These are phyloP conservation scores for Exophiala mesophila DNA, from an alignment of 2,329 filamentous ascomycete genomes.

Conservation along the genomic window DNA sequence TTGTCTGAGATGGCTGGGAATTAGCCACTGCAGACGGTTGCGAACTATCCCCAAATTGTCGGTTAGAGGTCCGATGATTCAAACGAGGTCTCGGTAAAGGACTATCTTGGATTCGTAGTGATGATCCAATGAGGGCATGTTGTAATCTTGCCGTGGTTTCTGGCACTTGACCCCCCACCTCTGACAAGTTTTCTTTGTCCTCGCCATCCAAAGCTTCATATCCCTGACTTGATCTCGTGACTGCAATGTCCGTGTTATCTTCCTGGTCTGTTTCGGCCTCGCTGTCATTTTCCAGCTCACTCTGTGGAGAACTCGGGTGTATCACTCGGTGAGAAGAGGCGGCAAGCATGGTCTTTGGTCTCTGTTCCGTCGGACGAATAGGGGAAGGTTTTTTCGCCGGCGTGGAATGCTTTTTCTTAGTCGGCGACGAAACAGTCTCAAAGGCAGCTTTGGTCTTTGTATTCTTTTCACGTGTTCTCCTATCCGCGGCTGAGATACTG, in stretches of 20 bases:
- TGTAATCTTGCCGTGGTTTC: constrained; percentile 28
- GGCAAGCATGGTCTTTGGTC: too few species aligned
- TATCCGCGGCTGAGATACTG: too few species aligned
- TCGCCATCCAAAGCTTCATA: constrained; percentile 35
- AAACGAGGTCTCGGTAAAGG: constrained; percentile 10
- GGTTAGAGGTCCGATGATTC: constrained; percentile 2
- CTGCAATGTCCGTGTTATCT: constrained; percentile 32
- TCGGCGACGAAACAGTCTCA: constrained; percentile 16
- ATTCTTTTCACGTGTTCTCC: too few species aligned
- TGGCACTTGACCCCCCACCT: constrained; percentile 27
- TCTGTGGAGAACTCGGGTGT: neutral
- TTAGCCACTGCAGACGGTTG: constrained; percentile 20
- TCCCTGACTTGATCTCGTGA: constrained; percentile 29
- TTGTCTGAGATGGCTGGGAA: constrained; percentile 20
- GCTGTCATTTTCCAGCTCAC: constrained; percentile 27
- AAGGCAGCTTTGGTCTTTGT: too few species aligned
- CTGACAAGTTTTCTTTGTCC: constrained; percentile 44
- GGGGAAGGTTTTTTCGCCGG: constrained; percentile 18
- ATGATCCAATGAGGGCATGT: constrained; percentile 5
- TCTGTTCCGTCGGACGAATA: constrained; percentile 1
- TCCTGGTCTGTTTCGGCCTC: constrained; percentile 47
- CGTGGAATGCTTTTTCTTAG: neutral
- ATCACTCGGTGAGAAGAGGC: too few species aligned
- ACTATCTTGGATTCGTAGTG: constrained; percentile 16
- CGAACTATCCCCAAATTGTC: constrained; percentile 7